Conservation (phyloP, 78 protist species). For the Dictyostelium brefeldianum region DNA sequence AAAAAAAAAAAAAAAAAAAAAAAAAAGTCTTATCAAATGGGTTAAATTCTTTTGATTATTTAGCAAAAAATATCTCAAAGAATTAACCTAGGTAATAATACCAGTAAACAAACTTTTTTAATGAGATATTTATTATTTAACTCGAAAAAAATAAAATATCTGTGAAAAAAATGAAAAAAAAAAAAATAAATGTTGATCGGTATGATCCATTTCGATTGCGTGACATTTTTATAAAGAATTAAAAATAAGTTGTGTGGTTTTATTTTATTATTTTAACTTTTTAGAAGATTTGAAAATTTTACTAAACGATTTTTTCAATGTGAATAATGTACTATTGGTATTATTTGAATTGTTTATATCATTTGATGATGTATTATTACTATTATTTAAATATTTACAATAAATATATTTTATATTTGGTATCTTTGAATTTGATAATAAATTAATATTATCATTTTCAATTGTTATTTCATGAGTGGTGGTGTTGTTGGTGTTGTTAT, state of each 20-base stretch:
- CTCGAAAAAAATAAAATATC: not conserved
- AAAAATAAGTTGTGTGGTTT: not conserved
- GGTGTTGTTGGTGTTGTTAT: not conserved
- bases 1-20: not conserved
- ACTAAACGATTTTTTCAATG: not conserved
- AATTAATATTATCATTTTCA: not conserved
- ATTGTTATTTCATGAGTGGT: not conserved
- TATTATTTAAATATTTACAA: slow-evolving; percentile 1
- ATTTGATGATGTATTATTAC: not conserved
- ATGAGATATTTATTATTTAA: not conserved
- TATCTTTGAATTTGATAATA: not conserved
- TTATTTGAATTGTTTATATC: not conserved
- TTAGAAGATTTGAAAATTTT: slow-evolving; percentile 1
- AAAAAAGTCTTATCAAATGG: too few species aligned
- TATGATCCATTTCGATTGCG: too few species aligned
- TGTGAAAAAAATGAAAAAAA: too few species aligned
- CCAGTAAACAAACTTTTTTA: too few species aligned
- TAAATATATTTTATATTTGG: not conserved
- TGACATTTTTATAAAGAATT: too few species aligned
- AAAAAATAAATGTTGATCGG: too few species aligned
- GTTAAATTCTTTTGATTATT: too few species aligned
- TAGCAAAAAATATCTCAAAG: too few species aligned
- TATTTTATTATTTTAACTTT: not conserved
- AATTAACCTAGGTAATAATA: too few species aligned
- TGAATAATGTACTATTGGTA: not conserved